Base-by-base conservation (phyloP, 2,329 filamentous ascomycete genomes). In the Madurella fahalii region DNA sequence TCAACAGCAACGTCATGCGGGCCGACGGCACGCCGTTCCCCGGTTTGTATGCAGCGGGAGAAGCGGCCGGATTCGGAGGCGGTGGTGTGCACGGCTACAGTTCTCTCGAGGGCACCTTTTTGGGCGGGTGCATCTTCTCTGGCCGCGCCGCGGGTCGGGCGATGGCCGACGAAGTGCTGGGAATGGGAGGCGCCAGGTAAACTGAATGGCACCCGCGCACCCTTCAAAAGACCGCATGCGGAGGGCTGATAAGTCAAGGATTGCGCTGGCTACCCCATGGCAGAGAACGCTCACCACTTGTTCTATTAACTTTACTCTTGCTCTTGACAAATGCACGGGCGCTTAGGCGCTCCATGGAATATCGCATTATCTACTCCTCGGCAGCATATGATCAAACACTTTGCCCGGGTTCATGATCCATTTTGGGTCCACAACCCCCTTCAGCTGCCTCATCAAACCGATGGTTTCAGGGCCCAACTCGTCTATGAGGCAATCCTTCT, bases 381-480 rank as follows among this genome's bases (percentile, higher is more conserved):
- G 7, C 25, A 7, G 25, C 25, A 25, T 7, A 25, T 46, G 57
- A 41, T 66, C 61, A 55, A 67, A 65, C 20, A 77, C 68, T 63
- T 78, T 78, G 18, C 76, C 75, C 18, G 72, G 74, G 53, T 77
- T 78, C 56, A 73, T 64, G 9, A 78, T 59, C 61, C 74, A 75
- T 39, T 80, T 68, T 9, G 82, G 82, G 65, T 86, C 83, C 53
- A 84, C 81, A 2, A 82, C 77, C 54, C 75, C 68, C 70, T 86
- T 86, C 58, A 85, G 70, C 69, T 77, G 80, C 62, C 83, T 76
- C 85, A 87, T 87, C 39, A 82, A 70, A 69, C 84, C 81, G 25
- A 87, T 81, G 1, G 83, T 82, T 17, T 71, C 69, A 57, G 77
- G 70, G 0, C 84, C 83, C 48, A 87, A 65, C 65, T 88, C 85